phyloP scores from a whole-genome alignment of 495 filamentous ascomycete species.

The Penicillium goetzii region DNA sequence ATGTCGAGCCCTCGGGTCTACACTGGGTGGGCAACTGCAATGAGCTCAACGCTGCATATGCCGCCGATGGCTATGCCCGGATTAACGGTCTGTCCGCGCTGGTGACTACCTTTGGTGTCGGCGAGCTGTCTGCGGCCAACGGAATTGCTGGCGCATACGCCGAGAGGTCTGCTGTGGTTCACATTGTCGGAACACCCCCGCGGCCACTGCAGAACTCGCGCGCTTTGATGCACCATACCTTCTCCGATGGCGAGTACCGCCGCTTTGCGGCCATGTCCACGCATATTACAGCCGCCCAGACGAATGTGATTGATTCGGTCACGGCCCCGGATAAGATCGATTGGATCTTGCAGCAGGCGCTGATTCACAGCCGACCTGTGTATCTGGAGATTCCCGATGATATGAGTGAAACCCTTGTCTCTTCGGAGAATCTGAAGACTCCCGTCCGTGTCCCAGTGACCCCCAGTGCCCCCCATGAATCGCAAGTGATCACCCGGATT shows the following conservation, averaged over 20 bases:
- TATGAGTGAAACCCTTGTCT: constrained; percentile 41
- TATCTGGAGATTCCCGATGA: constrained; percentile 51
- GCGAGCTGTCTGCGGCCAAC: constrained; percentile 76
- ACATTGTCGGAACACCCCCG: constrained; percentile 69
- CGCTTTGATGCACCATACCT: constrained; percentile 48
- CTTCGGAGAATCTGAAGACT: constrained; percentile 27
- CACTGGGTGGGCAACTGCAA: constrained; percentile 69
- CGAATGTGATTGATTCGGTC: constrained; percentile 37
- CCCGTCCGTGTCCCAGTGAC: constrained; percentile 20
- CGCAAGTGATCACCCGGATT: constrained; percentile 26
- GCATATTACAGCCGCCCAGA: constrained; percentile 46
- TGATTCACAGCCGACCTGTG: constrained; percentile 47
- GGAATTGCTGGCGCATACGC: constrained; percentile 73
- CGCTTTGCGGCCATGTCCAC: constrained; percentile 43
- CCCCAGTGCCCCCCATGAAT: constrained; percentile 23
- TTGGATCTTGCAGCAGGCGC: constrained; percentile 39
- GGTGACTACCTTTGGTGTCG: constrained; percentile 80
- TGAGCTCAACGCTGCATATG: constrained; percentile 77
- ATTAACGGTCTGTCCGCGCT: constrained; percentile 73
- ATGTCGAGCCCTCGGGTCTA: constrained; percentile 62
- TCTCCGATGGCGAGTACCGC: constrained; percentile 48
- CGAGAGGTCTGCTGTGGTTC: constrained; percentile 76
- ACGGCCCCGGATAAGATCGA: constrained; percentile 47
- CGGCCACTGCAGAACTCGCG: constrained; percentile 36
- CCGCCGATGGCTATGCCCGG: constrained; percentile 79